Evolutionary conservation across 23 red algal species (phyloP), one percentile per base, ranked within the genome.

Genomic region (Agarophyton chilense): DNA sequence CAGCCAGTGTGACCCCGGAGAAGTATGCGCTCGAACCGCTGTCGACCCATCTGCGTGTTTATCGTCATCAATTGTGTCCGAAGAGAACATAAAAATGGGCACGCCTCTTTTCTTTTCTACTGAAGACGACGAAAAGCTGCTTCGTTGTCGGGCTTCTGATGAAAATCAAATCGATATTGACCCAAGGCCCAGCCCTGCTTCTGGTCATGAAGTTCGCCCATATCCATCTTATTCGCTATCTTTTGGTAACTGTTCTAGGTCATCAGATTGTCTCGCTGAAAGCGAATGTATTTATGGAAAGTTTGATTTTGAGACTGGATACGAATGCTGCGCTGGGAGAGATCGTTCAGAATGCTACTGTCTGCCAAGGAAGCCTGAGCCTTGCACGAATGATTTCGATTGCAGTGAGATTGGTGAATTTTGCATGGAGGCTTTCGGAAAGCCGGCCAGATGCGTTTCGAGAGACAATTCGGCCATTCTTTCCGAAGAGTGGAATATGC

Each of bases 381-480:
- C 55, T 21, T 58, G 55, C 22, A 17, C 55, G 1, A 58, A 58
- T 58, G 55, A 58, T 58, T 58, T 58, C 55, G 55, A 58, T 28
- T 58, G 55, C 55, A 58, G 22, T 28, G 55, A 58, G 55, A 58
- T 58, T 25, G 55, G 55, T 28, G 55, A 58, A 58, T 28, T 58
- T 21, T 58, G 55, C 11, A 58, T 58, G 55, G 55, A 58, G 29
- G 25, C 55, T 17, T 58, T 58, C 22, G 55, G 55, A 58, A 58
- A 58, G 55, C 55, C 55, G 22, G 55, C 55, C 55, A 58, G 29
- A 58, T 58, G 55, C 55, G 55, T 58, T 58, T 58, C 55, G 22
- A 58, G 55, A 58, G 22, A 28, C 7, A 58, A 70, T 33, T 70
- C 64, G 36, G 34, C n/a, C 13, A 42, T 2, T 26, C 32, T 40